Conservation (phyloP, 2,329 filamentous ascomycete species). For the Colletotrichum truncatum region DNA sequence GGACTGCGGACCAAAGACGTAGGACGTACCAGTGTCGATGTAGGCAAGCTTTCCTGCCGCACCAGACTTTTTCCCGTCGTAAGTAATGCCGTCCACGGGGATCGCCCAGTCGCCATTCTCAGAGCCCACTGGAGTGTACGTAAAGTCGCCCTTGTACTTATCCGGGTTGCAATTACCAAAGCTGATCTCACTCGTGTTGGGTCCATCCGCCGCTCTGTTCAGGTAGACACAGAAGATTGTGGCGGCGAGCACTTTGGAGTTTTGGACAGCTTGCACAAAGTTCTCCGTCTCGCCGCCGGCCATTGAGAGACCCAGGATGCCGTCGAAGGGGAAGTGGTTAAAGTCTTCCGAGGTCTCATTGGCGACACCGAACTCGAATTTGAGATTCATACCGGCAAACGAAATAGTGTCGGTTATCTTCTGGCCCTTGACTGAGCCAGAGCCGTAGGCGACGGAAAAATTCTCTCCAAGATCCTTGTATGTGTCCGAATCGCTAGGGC, state of each 20-base stretch:
- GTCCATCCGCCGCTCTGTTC: constrained; percentile 71
- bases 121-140: constrained; percentile 67
- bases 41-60: constrained; percentile 70
- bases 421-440: constrained; percentile 75
- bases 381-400: constrained; percentile 71
- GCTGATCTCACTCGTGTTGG: constrained; percentile 78
- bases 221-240: constrained; percentile 79
- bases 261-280: constrained; percentile 70
- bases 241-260: constrained; percentile 62
- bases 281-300: constrained; percentile 68
- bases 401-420: constrained; percentile 73
- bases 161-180: constrained; percentile 76
- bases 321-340: constrained; percentile 82
- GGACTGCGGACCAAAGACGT: constrained; percentile 74
- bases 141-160: constrained; percentile 74
- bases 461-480: constrained; percentile 59
- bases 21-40: constrained; percentile 87
- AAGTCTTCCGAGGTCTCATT: constrained; percentile 79
- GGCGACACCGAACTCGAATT: constrained; percentile 78
- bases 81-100: constrained; percentile 70
- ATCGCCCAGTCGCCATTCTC: constrained; percentile 77
- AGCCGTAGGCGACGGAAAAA: constrained; percentile 80
- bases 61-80: constrained; percentile 67
- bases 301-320: constrained; percentile 82
- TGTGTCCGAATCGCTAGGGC: constrained; percentile 70